phyloP scores from a whole-genome alignment of 2,329 filamentous ascomycete genomes.

The Juglanconis juglandina region DNA sequence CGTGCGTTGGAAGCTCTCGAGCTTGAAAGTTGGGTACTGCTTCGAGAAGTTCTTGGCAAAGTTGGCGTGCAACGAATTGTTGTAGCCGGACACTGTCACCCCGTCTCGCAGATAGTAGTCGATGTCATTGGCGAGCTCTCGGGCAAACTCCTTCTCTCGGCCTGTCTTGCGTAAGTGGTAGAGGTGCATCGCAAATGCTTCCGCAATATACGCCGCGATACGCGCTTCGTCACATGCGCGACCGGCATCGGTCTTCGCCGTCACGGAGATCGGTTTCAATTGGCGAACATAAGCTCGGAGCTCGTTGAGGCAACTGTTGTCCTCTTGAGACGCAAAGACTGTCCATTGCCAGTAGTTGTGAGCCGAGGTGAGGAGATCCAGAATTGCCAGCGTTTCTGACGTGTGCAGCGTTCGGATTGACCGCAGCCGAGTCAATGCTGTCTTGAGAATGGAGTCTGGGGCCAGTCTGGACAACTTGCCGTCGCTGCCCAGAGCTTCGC shows the following conservation, averaged over 20 bases:
- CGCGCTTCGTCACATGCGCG: conserved; percentile 61
- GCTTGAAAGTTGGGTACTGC: conserved; percentile 68
- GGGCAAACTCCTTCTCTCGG: conserved; percentile 61
- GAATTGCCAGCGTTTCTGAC: conserved; percentile 67
- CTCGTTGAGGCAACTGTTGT: conserved; percentile 68
- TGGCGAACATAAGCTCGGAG: conserved; percentile 67
- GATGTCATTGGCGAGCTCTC: conserved; percentile 69
- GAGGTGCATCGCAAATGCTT: conserved; percentile 86
- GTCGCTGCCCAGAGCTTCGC: conserved; percentile 63
- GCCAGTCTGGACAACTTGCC: conserved; percentile 48
- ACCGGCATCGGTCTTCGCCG: conserved; percentile 52
- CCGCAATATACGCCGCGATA: conserved; percentile 77
- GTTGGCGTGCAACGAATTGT: conserved; percentile 80
- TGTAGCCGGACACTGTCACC: conserved; percentile 77
- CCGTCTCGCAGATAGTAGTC: conserved; percentile 78
- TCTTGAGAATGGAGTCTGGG: conserved; percentile 65
- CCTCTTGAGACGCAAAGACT: conserved; percentile 72
- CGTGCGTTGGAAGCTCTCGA: conserved; percentile 80
- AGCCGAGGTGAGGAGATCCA: conserved; percentile 82
- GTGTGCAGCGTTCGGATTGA: conserved; percentile 62
- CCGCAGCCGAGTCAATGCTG: conserved; percentile 68
- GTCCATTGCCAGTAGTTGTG: conserved; percentile 97
- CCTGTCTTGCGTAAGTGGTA: conserved; percentile 79
- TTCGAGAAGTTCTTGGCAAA: conserved; percentile 79
- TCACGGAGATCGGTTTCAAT: conserved; percentile 49